Evolutionary conservation across 768 basidiomycete species (phyloP).

Genomic region (Candolleomyces efflorescens): DNA sequence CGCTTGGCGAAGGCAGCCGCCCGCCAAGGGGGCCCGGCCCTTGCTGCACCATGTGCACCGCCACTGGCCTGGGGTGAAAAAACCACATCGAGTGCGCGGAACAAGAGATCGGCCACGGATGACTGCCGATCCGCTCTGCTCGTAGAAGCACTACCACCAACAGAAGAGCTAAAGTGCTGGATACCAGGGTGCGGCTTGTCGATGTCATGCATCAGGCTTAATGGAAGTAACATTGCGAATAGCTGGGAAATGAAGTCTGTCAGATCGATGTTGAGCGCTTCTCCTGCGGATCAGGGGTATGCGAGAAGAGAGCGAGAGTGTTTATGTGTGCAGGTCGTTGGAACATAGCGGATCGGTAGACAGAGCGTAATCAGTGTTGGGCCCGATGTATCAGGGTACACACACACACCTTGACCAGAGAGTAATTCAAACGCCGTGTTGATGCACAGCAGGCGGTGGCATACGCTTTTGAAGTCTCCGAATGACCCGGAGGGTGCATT

Average conservation of each 20-base stretch:
- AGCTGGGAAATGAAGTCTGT: conserved; percentile 82
- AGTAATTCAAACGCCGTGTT: conserved; percentile 97
- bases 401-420: conserved; percentile 79
- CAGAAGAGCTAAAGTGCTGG: conserved; percentile 5
- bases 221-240: conserved; percentile 75
- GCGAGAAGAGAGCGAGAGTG: background rate
- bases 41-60: conserved; percentile 28
- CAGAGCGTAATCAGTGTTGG: conserved; percentile 5
- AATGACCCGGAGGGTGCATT: conserved; percentile 9
- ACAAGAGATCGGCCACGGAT: conserved; percentile 67
- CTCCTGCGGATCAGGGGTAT: conserved; percentile 49
- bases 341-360: background rate
- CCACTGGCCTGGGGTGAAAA: conserved; percentile 65
- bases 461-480: conserved; percentile 34
- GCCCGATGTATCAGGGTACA: conserved; percentile 5
- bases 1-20: conserved; percentile 93
- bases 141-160: too few species aligned
- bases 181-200: conserved; percentile 39
- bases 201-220: conserved; percentile 63
- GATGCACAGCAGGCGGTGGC: conserved; percentile 75
- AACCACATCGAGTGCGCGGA: conserved; percentile 76
- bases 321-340: conserved; percentile 2
- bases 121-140: conserved; percentile 15
- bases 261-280: conserved; percentile 96
- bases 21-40: conserved; percentile 59